Conservation (phyloP, 169 alveolate genomes). For the Ichthyophthirius multifiliis region DNA sequence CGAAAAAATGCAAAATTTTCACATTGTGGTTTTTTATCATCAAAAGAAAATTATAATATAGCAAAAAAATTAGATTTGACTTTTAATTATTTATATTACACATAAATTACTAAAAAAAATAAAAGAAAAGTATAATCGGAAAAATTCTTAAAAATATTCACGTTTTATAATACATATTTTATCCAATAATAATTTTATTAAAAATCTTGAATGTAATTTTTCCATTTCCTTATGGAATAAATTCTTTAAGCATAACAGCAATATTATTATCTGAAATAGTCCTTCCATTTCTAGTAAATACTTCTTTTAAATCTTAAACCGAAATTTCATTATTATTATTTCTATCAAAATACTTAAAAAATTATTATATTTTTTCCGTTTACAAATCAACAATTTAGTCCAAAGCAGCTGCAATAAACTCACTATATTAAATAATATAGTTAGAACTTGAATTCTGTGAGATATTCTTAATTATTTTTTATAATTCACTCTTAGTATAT, state of each 20-base stretch:
- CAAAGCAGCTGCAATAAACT: conserved; percentile 32
- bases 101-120: too few relatives aligned
- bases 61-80: too few relatives aligned
- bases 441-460: too few relatives aligned
- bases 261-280: conserved; percentile 12
- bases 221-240: conserved; percentile 14
- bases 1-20: too few relatives aligned
- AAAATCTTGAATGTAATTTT: conserved; percentile 22
- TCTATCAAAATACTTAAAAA: conserved; percentile 18
- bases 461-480: too few relatives aligned
- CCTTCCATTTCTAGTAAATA: conserved; percentile 42
- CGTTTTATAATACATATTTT: too few relatives aligned
- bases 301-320: conserved; percentile 19
- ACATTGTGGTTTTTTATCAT: too few relatives aligned
- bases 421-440: conserved; percentile 50
- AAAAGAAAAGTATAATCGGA: too few relatives aligned
- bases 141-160: too few relatives aligned
- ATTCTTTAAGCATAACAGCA: conserved; percentile 15
- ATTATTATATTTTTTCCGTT: neutral
- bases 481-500: too few relatives aligned
- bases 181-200: neutral
- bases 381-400: neutral
- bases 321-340: conserved; percentile 42
- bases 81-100: too few relatives aligned
- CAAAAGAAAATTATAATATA: too few relatives aligned